Conservation (phyloP, 1,284 basidiomycete species). For the Trichosporon inkin region DNA sequence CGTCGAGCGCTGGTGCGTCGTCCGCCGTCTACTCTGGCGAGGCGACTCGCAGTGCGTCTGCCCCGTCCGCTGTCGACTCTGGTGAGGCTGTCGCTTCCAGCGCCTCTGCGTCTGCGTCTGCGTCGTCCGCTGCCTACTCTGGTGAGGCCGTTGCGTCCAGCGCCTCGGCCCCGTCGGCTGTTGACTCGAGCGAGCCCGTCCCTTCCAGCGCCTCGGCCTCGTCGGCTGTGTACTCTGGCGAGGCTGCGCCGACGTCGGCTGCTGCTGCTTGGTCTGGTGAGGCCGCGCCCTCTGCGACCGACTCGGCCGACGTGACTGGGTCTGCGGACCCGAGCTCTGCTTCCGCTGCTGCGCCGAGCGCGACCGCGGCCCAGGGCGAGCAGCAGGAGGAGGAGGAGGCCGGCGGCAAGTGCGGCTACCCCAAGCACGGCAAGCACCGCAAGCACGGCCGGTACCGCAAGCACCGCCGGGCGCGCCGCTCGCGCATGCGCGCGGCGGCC, state of each 20-base stretch:
- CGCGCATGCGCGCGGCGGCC: not conserved
- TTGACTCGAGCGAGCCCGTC: not conserved
- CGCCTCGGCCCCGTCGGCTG: not conserved
- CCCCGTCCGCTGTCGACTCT: not conserved
- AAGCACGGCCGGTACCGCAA: not conserved
- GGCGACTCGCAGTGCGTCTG: not conserved
- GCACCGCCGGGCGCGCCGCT: not conserved
- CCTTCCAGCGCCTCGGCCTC: not conserved
- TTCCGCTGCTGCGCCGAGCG: not conserved
- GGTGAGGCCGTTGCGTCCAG: not conserved
- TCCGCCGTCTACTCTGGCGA: not conserved
- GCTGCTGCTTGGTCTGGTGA: not conserved
- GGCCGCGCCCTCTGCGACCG: too few relatives aligned
- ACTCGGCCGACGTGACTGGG: not conserved
- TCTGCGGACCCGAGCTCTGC: not conserved
- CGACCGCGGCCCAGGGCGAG: not conserved
- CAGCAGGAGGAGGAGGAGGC: not conserved
- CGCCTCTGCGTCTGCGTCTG: not conserved
- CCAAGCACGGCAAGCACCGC: not conserved
- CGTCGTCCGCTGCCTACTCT: not conserved
- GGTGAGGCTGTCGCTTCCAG: not conserved
- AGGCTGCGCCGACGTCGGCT: not conserved
- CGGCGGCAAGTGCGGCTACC: not conserved
- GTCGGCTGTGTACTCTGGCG: not conserved
- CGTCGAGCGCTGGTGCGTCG: not conserved